phyloP scores from a whole-genome alignment of 2,329 filamentous ascomycete genomes.

The Phialophora macrospora region DNA sequence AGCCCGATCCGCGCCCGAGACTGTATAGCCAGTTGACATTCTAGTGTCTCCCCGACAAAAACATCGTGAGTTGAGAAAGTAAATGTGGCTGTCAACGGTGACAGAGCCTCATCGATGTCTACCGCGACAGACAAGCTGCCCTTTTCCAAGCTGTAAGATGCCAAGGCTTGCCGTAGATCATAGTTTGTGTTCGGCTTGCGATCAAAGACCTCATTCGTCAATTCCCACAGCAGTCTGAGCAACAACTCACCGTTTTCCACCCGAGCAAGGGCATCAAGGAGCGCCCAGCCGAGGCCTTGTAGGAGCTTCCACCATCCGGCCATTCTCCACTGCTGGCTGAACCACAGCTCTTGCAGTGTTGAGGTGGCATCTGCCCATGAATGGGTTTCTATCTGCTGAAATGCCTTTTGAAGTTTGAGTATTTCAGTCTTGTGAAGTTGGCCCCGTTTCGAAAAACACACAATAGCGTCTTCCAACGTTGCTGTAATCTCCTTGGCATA shows the following conservation, averaged over 20 bases:
- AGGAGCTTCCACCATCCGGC: constrained; percentile 66
- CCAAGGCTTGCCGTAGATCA: constrained; percentile 45
- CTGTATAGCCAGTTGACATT: constrained; percentile 60
- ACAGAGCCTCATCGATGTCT: constrained; percentile 54
- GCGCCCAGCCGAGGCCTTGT: constrained; percentile 57
- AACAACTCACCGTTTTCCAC: constrained; percentile 55
- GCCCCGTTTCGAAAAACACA: constrained; percentile 57
- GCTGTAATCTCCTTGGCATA: constrained; percentile 58
- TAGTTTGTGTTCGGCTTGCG: constrained; percentile 47
- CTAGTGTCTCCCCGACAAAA: constrained; percentile 63
- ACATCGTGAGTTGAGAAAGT: constrained; percentile 60
- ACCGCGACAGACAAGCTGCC: constrained; percentile 54
- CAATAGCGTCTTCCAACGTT: constrained; percentile 54
- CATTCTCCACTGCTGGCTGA: constrained; percentile 61
- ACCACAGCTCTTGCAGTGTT: constrained; percentile 60
- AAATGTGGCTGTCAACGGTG: constrained; percentile 57
- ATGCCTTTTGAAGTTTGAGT: constrained; percentile 60
- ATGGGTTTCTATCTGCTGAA: constrained; percentile 57
- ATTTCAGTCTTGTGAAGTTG: constrained; percentile 62
- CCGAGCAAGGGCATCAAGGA: constrained; percentile 59
- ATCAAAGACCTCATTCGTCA: constrained; percentile 51
- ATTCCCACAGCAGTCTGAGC: constrained; percentile 62
- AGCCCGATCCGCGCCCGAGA: constrained; percentile 55
- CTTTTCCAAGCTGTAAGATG: constrained; percentile 42
- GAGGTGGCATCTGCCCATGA: constrained; percentile 58